Base-by-base conservation (phyloP, 148 eudicot species). In the Nepenthes mirabilis region DNA sequence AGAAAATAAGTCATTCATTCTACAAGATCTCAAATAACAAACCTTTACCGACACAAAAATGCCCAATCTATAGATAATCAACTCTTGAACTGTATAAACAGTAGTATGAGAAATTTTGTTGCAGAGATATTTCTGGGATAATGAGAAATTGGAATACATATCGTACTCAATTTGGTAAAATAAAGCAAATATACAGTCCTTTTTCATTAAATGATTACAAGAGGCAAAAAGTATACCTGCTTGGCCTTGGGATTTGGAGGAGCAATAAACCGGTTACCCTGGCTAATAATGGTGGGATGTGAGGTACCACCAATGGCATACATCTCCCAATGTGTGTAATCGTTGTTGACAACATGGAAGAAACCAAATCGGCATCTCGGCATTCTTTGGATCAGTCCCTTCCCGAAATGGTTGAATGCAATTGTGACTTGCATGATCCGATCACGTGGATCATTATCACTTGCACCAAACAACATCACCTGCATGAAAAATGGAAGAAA, bases 271-370 rank as follows among this genome's bases (percentile, higher is more conserved):
- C 86, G 61, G 58, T 81, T 81, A 4, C 86, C 86, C 67, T 81
- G 80, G 61, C 82, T 81, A 6, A 81, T 78, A 36, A 81, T 71
- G 2, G 74, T 71, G 1, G 86, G 75, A 12, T 74, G 64, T 6
- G 54, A n/a, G 61, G 80, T 76, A 6, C 86, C 86, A n/a, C 86
- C 86, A 23, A 82, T 73, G 49, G 86, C 86, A 52, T 82, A 82
- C 76, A 74, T 79, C 9, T 60, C 37, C 86, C 83, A 82, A 58
- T 82, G 75, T 9, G 86, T 82, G 73, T 82, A 82, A 57, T 79
- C 86, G 5, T 82, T 82, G 77, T 82, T 82, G 43, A 82, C 69
- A 6, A 82, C 56, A 37, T 82, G 83, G 57, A 75, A n/a, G 43
- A 70, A 68, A 2, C 86, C 86, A 6, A 48, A 72, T 59, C 81